These are phyloP conservation scores for Loxodes magnus DNA, from an alignment of 73 alveolate species.

Conservation along the genomic window DNA sequence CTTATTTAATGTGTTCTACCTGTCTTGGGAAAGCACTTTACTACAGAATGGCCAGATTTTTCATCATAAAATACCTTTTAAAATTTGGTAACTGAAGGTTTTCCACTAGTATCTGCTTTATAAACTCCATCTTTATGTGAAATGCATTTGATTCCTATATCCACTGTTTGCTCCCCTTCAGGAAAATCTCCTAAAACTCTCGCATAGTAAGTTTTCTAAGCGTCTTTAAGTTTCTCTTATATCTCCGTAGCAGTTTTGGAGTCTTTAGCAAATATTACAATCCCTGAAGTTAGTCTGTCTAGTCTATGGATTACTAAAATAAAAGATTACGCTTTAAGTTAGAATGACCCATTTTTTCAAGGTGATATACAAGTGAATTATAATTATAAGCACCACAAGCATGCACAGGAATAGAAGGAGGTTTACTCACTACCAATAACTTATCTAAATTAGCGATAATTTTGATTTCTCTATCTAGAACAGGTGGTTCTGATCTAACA, in stretches of 20 bases:
- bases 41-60: conserved; percentile 69
- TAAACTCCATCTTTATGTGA: conserved; percentile 62
- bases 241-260: conserved; percentile 68
- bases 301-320: conserved; percentile 89
- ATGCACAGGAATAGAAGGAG: conserved; percentile 95
- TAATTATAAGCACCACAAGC: conserved; percentile 88
- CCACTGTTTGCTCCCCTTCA: conserved; percentile 21
- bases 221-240: conserved; percentile 45
- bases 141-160: conserved; percentile 47
- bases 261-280: conserved; percentile 80
- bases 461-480: conserved; percentile 35
- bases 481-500: conserved; percentile 80
- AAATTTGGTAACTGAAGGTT: conserved; percentile 65
- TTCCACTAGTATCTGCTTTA: conserved; percentile 55
- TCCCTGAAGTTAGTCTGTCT: conserved; percentile 94
- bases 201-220: conserved; percentile 70
- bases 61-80: conserved; percentile 80
- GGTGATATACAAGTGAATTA: conserved; percentile 72
- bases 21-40: conserved; percentile 83
- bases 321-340: conserved; percentile 54
- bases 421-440: conserved; percentile 83
- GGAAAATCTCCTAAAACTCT: conserved; percentile 80
- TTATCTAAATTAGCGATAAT: conserved; percentile 65
- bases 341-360: conserved; percentile 50
- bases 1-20: conserved; percentile 99